phyloP scores from a whole-genome alignment of 345 rosid genomes.

The Euphorbia lathyris region DNA sequence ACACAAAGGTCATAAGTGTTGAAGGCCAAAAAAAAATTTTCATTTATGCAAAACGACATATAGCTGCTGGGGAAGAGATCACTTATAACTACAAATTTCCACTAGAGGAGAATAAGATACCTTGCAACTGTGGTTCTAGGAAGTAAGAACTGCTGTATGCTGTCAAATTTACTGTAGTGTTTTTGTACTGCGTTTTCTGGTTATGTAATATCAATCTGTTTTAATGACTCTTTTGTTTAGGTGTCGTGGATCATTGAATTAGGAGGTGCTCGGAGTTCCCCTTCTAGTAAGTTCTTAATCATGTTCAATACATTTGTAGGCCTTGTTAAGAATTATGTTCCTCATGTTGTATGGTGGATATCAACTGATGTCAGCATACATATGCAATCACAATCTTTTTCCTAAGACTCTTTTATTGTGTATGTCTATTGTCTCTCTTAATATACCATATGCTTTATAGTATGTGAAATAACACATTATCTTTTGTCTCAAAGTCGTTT shows the following conservation, averaged over 20 bases:
- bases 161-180: conserved; percentile 13
- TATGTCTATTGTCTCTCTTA: too few relatives aligned
- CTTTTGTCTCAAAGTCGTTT: neutral
- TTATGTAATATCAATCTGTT: neutral
- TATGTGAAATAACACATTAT: neutral
- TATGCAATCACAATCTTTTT: neutral
- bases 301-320: conserved; percentile 16
- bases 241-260: conserved; percentile 93
- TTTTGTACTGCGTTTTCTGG: conserved; percentile 2
- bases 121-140: conserved; percentile 92
- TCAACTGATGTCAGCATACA: neutral
- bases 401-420: neutral
- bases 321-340: conserved; percentile 9
- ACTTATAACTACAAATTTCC: conserved; percentile 98
- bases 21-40: conserved; percentile 93
- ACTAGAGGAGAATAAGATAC: conserved; percentile 89
- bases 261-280: conserved; percentile 26
- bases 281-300: conserved; percentile 25
- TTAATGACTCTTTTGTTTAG: conserved; percentile 36
- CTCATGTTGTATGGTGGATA: neutral
- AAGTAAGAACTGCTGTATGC: conserved; percentile 50
- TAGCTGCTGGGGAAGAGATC: conserved; percentile 85
- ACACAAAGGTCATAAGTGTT: conserved; percentile 89
- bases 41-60: conserved; percentile 89
- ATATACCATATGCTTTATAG: neutral